These are phyloP conservation scores for Marasmius oreades DNA, from an alignment of 1,284 basidiomycete genomes.

Conservation along the genomic window DNA sequence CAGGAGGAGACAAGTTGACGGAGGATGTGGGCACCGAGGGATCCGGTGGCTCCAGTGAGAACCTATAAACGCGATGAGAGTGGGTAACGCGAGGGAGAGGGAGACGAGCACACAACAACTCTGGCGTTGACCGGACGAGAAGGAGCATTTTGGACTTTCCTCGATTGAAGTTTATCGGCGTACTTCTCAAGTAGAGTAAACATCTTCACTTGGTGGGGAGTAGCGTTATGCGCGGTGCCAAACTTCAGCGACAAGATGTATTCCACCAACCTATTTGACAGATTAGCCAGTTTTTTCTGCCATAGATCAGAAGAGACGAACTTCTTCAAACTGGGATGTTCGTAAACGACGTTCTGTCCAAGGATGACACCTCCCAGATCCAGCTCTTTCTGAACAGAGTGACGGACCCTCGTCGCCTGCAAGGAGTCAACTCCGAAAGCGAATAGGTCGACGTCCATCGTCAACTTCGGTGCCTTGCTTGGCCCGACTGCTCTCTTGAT, in stretches of 20 bases:
- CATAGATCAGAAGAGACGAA: constrained; percentile 16
- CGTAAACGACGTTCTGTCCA: constrained; percentile 45
- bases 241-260: constrained; percentile 25
- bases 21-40: constrained; percentile 58
- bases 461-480: constrained; percentile 24
- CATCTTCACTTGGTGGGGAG: constrained; percentile 32
- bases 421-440: constrained; percentile 54
- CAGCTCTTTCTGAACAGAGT: constrained; percentile 43
- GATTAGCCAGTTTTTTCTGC: neutral
- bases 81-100: neutral
- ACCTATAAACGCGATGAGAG: constrained; percentile 22
- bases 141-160: constrained; percentile 1
- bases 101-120: constrained; percentile 20
- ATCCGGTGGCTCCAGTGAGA: constrained; percentile 60
- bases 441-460: constrained; percentile 35
- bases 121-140: constrained; percentile 17
- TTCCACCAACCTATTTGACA: constrained; percentile 22
- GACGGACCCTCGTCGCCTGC: constrained; percentile 51
- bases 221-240: constrained; percentile 20
- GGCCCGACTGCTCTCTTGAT: constrained; percentile 33
- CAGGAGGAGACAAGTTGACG: constrained; percentile 36
- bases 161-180: constrained; percentile 18
- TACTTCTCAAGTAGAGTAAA: constrained; percentile 39
- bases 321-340: constrained; percentile 37
- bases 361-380: constrained; percentile 32